Base-by-base conservation (phyloP, 768 basidiomycete species). In the Podaxis carcinomalis region DNA sequence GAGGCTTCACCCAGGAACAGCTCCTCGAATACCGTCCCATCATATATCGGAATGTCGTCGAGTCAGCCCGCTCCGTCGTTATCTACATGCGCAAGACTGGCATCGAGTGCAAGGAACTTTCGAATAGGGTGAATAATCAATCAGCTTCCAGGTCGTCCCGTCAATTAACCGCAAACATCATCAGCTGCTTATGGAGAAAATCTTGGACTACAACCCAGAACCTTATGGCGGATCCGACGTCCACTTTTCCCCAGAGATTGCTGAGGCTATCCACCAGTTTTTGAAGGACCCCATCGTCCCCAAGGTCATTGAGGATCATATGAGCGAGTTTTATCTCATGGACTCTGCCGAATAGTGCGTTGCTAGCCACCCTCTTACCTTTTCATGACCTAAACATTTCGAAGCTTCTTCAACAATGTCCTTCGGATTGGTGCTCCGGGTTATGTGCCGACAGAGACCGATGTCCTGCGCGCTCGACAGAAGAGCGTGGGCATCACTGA, bases 401-500 rank as follows among this genome's bases (percentile, higher is more conserved):
- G 9, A 62, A 94, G 92, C 73, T 98, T 98, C 75, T 95, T 97
- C 74, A 79, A 80, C 10, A 85, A 93, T 56, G 88, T 94, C 9
- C 74, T 84, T n/a, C 85, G 94, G 49, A 95, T 98, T 70, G 92
- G 91, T 1, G 73, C 83, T 1, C 80, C 84, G 0, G 86, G 84
- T n/a, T 98, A 95, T 68, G 77, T 89, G 0, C 95, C 95, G 0
- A 90, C 87, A 19, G 90, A 92, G 68, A 86, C 83, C 5, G 95
- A 98, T 69, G 90, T 96, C 2, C 77, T 98, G 27, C 80, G 93
- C 25, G 92, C 93, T n/a, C 84, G 93, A 64, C 85, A 86, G 61
- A 95, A 95, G 78, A 93, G 88, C 58, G 88, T 90, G 2, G 94
- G 94, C 16, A 95, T 98, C 67, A 88, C 86, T 4, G 95, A 98